A percentile compares a stretch with the other conserved stretches of the same genome.
phyloP scores from a whole-genome alignment of 139 green algal species.

The Ostreobium quekettii region DNA sequence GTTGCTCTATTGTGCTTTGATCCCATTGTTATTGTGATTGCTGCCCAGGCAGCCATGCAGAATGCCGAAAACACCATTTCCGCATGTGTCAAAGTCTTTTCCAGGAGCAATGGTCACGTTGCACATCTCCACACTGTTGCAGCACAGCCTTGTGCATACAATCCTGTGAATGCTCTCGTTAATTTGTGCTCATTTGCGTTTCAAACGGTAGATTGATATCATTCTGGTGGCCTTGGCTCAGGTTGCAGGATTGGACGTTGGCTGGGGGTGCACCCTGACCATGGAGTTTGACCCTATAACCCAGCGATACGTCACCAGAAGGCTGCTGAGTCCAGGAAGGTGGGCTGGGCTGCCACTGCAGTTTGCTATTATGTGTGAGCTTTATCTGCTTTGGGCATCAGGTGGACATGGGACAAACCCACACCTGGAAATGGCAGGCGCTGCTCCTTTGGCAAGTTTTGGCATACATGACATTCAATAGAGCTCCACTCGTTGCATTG shows the following conservation, averaged over 20 bases:
- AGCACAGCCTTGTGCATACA: background rate
- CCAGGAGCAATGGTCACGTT: background rate
- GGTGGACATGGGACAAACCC: too few relatives aligned
- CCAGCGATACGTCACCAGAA: conserved; percentile 28
- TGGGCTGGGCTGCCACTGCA: background rate
- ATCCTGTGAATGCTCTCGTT: background rate
- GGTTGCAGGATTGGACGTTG: conserved; percentile 89
- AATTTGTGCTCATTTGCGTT: background rate
- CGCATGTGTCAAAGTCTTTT: too few relatives aligned
- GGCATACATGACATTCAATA: too few relatives aligned
- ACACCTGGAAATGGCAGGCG: too few relatives aligned
- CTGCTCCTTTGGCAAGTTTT: too few relatives aligned
- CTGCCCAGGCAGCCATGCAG: too few relatives aligned
- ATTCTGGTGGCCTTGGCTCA: conserved; percentile 21
- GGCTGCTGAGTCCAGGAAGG: background rate
- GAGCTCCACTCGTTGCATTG: too few relatives aligned
- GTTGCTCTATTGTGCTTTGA: too few relatives aligned
- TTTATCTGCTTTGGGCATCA: background rate
- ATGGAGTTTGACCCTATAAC: conserved; percentile 42
- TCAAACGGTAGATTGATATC: conserved; percentile 1
- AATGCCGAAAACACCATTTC: too few relatives aligned
- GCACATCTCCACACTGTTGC: background rate
- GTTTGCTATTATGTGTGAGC: background rate
- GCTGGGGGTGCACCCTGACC: conserved; percentile 66
- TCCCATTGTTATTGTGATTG: too few relatives aligned